Base-by-base conservation (phyloP, 306 rosid genomes). In the Carpinus fangiana region DNA sequence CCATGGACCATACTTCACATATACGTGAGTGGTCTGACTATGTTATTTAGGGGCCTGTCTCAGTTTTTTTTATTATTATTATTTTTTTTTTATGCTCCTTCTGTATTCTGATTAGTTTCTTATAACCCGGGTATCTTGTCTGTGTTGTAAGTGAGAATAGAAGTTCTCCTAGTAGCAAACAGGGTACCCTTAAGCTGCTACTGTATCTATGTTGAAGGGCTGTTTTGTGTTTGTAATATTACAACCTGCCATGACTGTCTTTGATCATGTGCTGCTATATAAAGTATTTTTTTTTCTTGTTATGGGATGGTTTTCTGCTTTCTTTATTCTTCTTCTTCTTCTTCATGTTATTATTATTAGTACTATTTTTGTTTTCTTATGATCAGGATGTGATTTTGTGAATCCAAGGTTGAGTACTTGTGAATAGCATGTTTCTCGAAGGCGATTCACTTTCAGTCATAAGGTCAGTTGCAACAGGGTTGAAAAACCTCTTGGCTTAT, bases 1-100 rank as follows among this genome's bases (percentile, higher is more conserved):
- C 97, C 0, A 95, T 95, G 97, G 98, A 95, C 28, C 98, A 95
- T 79, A 85, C 92, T 78, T 84, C 93, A 12, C 59, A 95, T 71
- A 84, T 92, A 14, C 21, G 74, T 36, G 97, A 90, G 50, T 92
- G 93, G 84, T 91, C 90, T 84, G 93, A 95, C 61, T 93, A 93
- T 66, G 92, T 89, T 66, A 83, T 91, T 75, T 94, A 86, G 83
- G 82, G 11, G 14, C 13, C 21, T 50, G 57, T 74, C 50, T 47
- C 57, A 72, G 46, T 41, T 26, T 77, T 57, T 7, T 77, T 41
- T n/a, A n/a, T n/a, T n/a, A n/a, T n/a, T n/a, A n/a, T n/a, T n/a
- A n/a, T 0, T 52, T 17, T 23, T 23, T 23, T 0, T 52, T 17
- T 53, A 71, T 3, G 8, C 31, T 50, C 9, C 28, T 45, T 78